These are phyloP conservation scores for Candida taoyuanica DNA, from an alignment of 805 yeast genomes.

Conservation along the genomic window DNA sequence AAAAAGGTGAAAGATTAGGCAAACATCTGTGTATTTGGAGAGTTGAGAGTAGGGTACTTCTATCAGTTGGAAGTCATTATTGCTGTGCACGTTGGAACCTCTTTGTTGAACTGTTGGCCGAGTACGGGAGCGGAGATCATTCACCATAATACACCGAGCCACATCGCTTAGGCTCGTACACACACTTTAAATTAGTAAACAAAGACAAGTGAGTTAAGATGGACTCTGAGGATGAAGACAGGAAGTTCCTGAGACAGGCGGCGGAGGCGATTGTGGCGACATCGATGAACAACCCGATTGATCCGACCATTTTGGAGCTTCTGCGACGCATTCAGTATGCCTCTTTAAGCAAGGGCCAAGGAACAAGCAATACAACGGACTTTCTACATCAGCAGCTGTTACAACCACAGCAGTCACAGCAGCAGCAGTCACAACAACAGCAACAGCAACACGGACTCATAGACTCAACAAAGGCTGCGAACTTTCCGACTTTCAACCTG, in stretches of 20 bases:
- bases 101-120: too few relatives aligned
- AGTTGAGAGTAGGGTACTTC: too few relatives aligned
- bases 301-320: slow-evolving; percentile 60
- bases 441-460: slow-evolving; percentile 6
- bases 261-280: slow-evolving; percentile 57
- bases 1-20: too few relatives aligned
- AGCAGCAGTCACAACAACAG: slow-evolving; percentile 1
- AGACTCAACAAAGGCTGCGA: slow-evolving; percentile 14
- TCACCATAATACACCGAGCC: too few relatives aligned
- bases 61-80: too few relatives aligned
- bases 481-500: slow-evolving; percentile 27
- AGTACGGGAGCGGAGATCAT: too few relatives aligned
- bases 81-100: too few relatives aligned
- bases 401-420: slow-evolving; percentile 2
- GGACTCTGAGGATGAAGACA: slow-evolving; percentile 40
- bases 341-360: slow-evolving; percentile 2
- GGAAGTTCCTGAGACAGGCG: slow-evolving; percentile 52
- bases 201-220: too few relatives aligned
- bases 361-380: background rate
- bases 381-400: slow-evolving; percentile 5
- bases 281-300: slow-evolving; percentile 43
- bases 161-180: too few relatives aligned
- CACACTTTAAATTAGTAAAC: too few relatives aligned
- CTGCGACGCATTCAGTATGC: slow-evolving; percentile 55
- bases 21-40: too few relatives aligned